Evolutionary conservation across 164 flowering plant species (phyloP).

Genomic region (Nelumbo lutea): DNA sequence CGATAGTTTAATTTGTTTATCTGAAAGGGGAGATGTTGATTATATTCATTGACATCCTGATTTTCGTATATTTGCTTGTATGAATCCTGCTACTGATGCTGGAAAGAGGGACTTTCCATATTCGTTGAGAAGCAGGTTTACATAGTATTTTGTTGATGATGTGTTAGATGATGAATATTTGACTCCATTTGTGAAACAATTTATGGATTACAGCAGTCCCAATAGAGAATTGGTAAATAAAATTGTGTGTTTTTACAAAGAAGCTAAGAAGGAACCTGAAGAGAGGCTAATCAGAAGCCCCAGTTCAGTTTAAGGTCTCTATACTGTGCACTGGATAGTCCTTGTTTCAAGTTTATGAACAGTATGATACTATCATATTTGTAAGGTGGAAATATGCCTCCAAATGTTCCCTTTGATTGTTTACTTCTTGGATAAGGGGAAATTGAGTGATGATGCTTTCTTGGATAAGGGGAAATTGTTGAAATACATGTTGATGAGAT

Average conservation of each 20-base stretch:
- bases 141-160: constrained; percentile 93
- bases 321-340: constrained; percentile 74
- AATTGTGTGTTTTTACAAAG: constrained; percentile 65
- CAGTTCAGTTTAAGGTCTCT: constrained; percentile 95
- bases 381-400: constrained; percentile 39
- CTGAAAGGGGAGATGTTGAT: constrained; percentile 83
- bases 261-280: constrained; percentile 68
- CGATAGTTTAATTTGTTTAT: constrained; percentile 72
- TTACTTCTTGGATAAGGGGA: constrained; percentile 24
- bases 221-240: constrained; percentile 33
- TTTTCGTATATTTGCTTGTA: constrained; percentile 92
- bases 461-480: constrained; percentile 62
- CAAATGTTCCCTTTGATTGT: constrained; percentile 33
- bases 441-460: constrained; percentile 25
- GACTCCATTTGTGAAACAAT: constrained; percentile 50
- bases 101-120: constrained; percentile 86
- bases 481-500: constrained; percentile 97
- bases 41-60: constrained; percentile 65
- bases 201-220: constrained; percentile 36
- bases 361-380: constrained; percentile 37
- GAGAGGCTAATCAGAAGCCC: constrained; percentile 90
- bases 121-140: constrained; percentile 74
- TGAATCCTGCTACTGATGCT: constrained; percentile 99
- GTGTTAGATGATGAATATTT: constrained; percentile 71
- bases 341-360: constrained; percentile 72